Percentiles rank a stretch among this genome's conserved stretches.
These are phyloP conservation scores for Metschnikowia proteae DNA, from an alignment of 805 yeast species.

Conservation along the genomic window DNA sequence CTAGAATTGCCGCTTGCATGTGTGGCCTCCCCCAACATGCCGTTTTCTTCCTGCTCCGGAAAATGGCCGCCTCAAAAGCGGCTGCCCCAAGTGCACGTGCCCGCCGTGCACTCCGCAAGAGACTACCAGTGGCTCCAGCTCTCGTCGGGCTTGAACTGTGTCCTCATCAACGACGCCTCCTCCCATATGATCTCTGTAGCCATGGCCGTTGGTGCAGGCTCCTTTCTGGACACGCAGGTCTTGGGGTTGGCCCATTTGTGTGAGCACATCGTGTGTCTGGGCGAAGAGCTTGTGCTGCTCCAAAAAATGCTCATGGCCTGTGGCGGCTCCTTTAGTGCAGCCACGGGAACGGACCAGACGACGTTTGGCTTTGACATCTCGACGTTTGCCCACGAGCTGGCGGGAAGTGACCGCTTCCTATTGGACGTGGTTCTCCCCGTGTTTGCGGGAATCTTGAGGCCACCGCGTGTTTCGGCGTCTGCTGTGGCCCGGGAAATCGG, in stretches of 20 bases:
- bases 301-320: constrained; percentile 49
- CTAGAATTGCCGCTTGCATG: no score
- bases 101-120: constrained; percentile 34
- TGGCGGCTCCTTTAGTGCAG: constrained; percentile 65
- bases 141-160: constrained; percentile 63
- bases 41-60: background rate
- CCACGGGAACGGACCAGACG: constrained; percentile 65
- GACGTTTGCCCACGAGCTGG: constrained; percentile 23
- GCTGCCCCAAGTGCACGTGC: constrained; percentile 17
- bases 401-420: constrained; percentile 26
- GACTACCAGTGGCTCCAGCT: constrained; percentile 46
- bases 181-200: constrained; percentile 65
- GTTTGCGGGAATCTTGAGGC: constrained; percentile 49
- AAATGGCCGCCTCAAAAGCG: background rate
- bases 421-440: constrained; percentile 46
- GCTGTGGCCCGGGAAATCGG: constrained; percentile 48
- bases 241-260: constrained; percentile 89
- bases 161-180: constrained; percentile 74
- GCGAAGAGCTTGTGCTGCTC: constrained; percentile 27
- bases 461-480: constrained; percentile 46
- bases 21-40: background rate
- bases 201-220: constrained; percentile 74
- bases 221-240: constrained; percentile 69
- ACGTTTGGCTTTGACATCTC: constrained; percentile 64
- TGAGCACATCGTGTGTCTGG: constrained; percentile 63